These are phyloP conservation scores for Tolypocladium capitatum DNA, from an alignment of 2,329 filamentous ascomycete species.

Conservation along the genomic window DNA sequence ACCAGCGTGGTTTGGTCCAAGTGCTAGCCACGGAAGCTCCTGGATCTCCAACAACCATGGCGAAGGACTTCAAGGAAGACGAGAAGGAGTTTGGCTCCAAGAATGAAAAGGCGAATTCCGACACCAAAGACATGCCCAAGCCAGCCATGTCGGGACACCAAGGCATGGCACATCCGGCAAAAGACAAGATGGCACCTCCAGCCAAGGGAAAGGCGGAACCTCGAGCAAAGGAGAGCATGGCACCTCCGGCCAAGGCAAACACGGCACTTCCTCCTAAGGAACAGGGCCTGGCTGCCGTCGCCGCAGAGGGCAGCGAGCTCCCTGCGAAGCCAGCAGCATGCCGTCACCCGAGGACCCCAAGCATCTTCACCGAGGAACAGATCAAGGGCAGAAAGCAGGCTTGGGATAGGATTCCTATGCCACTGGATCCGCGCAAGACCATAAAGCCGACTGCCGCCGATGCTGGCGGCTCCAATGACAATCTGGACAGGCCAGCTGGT, in stretches of 20 bases:
- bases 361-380: conserved; percentile 16
- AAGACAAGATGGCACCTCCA: background rate
- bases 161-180: no score
- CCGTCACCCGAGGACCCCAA: conserved; percentile 5
- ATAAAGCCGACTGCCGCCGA: background rate
- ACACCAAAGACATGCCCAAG: background rate
- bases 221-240: background rate
- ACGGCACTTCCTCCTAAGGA: background rate
- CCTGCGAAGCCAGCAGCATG: background rate
- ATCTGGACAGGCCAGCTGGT: background rate
- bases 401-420: conserved; percentile 22
- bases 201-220: background rate
- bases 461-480: background rate
- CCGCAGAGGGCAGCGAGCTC: background rate
- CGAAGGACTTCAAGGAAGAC: background rate
- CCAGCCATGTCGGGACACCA: background rate
- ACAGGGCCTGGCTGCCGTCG: background rate
- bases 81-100: no score
- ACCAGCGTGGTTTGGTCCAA: background rate
- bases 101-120: background rate
- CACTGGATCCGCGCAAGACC: conserved; percentile 11
- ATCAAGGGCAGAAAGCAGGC: conserved; percentile 17
- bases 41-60: conserved; percentile 1
- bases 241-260: background rate
- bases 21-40: background rate